Percentiles rank a stretch among this genome's conserved stretches.
phyloP scores from a whole-genome alignment of 2,329 filamentous ascomycete genomes.

The Aspergillus novofumigatus region DNA sequence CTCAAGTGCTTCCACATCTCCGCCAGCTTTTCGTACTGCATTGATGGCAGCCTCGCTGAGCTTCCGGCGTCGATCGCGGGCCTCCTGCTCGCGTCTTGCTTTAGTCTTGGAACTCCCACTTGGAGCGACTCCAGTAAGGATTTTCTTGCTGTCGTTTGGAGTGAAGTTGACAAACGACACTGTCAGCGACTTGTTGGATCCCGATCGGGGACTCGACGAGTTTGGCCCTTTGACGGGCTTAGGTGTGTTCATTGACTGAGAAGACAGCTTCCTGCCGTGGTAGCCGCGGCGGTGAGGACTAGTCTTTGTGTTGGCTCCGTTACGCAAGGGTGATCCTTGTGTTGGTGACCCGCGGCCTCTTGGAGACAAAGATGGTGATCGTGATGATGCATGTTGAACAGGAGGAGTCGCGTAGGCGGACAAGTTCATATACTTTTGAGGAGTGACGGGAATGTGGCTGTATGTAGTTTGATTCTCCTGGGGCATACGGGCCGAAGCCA shows the following conservation, averaged over 20 bases:
- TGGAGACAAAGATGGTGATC: constrained; percentile 38
- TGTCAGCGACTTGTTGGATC: constrained; percentile 40
- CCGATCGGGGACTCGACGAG: constrained; percentile 28
- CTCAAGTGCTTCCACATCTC: constrained; percentile 43
- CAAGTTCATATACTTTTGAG: constrained; percentile 24
- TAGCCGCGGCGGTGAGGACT: constrained; percentile 29
- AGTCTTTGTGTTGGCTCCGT: constrained; percentile 24
- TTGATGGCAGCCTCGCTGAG: constrained; percentile 40
- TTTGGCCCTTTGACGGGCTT: constrained; percentile 29
- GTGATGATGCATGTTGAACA: constrained; percentile 24
- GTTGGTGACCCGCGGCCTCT: constrained; percentile 29
- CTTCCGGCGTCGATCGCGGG: constrained; percentile 64
- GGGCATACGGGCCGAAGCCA: constrained; percentile 15
- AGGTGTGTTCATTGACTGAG: constrained; percentile 28
- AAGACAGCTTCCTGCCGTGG: constrained; percentile 39
- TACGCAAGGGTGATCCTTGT: constrained; percentile 19
- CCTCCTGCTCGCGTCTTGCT: constrained; percentile 84
- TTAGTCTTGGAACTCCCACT: constrained; percentile 92
- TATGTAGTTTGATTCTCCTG: constrained; percentile 14
- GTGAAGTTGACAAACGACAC: constrained; percentile 86
- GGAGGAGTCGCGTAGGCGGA: constrained; percentile 29
- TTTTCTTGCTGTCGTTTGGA: constrained; percentile 68
- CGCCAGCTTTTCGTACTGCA: constrained; percentile 43
- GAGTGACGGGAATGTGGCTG: constrained; percentile 12
- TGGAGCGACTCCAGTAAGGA: constrained; percentile 87